These are phyloP conservation scores for Kodamaea laetipori DNA, from an alignment of 805 yeast species.

Conservation along the genomic window DNA sequence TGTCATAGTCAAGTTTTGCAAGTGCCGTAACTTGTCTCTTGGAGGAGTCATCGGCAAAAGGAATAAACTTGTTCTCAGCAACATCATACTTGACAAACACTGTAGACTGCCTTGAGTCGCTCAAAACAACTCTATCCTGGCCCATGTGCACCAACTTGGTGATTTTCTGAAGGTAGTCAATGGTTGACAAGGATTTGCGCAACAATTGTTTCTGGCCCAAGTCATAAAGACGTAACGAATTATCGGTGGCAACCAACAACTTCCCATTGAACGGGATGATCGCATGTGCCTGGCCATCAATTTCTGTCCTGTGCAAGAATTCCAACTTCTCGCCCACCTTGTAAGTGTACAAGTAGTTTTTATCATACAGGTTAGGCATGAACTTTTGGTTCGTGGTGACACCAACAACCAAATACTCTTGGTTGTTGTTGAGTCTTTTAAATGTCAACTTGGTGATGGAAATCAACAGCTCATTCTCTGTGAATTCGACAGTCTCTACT, in stretches of 20 bases:
- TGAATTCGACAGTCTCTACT: constrained; percentile 47
- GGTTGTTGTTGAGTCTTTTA: constrained; percentile 17
- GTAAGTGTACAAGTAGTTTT: constrained; percentile 40
- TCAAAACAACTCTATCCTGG: constrained; percentile 58
- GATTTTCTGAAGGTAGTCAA: constrained; percentile 51
- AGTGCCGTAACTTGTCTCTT: constrained; percentile 67
- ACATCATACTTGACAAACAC: constrained; percentile 56
- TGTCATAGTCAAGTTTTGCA: constrained; percentile 66
- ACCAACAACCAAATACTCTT: constrained; percentile 49
- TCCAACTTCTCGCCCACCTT: constrained; percentile 21
- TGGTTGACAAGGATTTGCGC: constrained; percentile 55
- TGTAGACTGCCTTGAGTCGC: constrained; percentile 72
- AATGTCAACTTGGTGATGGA: constrained; percentile 39
- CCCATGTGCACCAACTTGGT: constrained; percentile 57
- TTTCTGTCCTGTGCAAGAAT: constrained; percentile 60
- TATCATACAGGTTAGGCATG: constrained; percentile 28
- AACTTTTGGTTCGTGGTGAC: constrained; percentile 31
- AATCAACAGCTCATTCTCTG: constrained; percentile 44
- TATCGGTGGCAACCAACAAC: constrained; percentile 59
- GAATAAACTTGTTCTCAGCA: constrained; percentile 50
- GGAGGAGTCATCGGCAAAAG: constrained; percentile 69
- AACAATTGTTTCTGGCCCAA: constrained; percentile 80
- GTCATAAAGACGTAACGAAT: constrained; percentile 60
- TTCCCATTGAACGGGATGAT: constrained; percentile 56
- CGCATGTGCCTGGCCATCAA: constrained; percentile 50